A percentile compares a stretch with the other conserved stretches of the same genome.
phyloP scores from a whole-genome alignment of 2,329 filamentous ascomycete genomes.

The Exophiala oligosperma region DNA sequence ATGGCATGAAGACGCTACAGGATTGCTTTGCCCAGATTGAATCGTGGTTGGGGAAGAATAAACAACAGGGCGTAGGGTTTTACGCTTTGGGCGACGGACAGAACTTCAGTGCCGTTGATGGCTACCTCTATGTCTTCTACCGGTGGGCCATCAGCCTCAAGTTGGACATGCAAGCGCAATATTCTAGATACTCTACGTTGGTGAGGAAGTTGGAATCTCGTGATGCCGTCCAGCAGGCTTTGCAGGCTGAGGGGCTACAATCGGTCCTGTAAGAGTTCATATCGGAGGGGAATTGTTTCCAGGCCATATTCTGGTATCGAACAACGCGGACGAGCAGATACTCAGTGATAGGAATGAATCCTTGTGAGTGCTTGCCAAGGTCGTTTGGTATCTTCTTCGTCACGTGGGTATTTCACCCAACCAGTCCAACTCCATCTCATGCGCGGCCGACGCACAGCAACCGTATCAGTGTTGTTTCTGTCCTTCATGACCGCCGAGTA shows the following conservation, averaged over 20 bases:
- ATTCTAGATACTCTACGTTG: constrained; percentile 11
- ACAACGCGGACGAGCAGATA: no score
- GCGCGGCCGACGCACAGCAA: no score
- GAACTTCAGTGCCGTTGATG: constrained; percentile 36
- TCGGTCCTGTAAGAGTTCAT: not conserved
- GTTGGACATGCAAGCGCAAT: constrained; percentile 7
- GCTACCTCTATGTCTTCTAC: constrained; percentile 36
- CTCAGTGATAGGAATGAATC: no score
- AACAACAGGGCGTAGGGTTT: constrained; percentile 1
- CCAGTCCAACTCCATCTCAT: no score
- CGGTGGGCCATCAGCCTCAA: constrained; percentile 29
- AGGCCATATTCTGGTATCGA: no score
- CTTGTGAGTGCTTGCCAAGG: no score
- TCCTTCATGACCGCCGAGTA: no score
- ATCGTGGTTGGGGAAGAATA: constrained; percentile 18
- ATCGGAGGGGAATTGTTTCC: no score
- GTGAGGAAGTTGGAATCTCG: constrained; percentile 6
- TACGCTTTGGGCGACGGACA: constrained; percentile 30
- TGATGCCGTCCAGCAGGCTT: not conserved
- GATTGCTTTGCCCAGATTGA: constrained; percentile 31
- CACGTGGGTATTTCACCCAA: no score
- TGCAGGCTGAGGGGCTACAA: not conserved
- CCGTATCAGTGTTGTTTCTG: no score
- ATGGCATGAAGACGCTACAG: constrained; percentile 17
- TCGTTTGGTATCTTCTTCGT: no score